phyloP scores from a whole-genome alignment of 768 basidiomycete species.

The Porphyrellus cyaneotinctus region DNA sequence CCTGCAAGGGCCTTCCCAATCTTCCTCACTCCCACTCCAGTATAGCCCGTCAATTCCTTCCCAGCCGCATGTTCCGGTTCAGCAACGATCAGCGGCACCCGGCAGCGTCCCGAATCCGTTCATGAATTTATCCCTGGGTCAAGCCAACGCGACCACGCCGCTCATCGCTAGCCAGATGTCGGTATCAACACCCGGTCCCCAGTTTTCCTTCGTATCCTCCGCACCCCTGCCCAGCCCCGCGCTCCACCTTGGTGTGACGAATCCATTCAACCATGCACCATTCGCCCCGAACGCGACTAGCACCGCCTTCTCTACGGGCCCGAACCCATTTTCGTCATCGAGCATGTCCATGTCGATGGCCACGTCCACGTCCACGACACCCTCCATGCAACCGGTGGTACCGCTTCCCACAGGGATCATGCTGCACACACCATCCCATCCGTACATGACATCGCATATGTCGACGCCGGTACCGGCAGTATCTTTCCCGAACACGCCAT shows the following conservation, averaged over 20 bases:
- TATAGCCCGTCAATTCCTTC: constrained; percentile 13
- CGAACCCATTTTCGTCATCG: constrained; percentile 18
- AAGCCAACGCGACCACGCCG: background rate
- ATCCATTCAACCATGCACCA: constrained; percentile 18
- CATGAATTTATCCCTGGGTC: constrained; percentile 12
- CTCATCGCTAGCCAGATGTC: constrained; percentile 6
- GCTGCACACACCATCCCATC: constrained; percentile 2
- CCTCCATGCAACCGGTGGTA: constrained; percentile 9
- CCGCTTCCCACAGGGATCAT: constrained; percentile 1
- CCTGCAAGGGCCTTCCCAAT: constrained; percentile 37
- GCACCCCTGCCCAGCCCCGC: constrained; percentile 13
- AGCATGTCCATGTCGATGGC: background rate
- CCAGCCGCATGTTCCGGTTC: constrained; percentile 13
- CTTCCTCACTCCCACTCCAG: constrained; percentile 48
- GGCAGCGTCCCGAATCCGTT: constrained; percentile 18
- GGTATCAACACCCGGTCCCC: background rate
- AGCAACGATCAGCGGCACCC: constrained; percentile 4
- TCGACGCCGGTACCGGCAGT: background rate
- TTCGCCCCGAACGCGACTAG: background rate
- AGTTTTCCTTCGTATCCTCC: constrained; percentile 5
- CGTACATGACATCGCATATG: background rate
- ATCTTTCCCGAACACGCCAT: constrained; percentile 8
- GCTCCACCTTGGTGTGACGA: constrained; percentile 9
- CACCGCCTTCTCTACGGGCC: background rate
- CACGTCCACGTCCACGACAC: constrained; percentile 8